Percentiles rank a stretch among this genome's conserved stretches.
Evolutionary conservation across 2,329 filamentous ascomycete species (phyloP).

Genomic region (Arachnomyces sp.): DNA sequence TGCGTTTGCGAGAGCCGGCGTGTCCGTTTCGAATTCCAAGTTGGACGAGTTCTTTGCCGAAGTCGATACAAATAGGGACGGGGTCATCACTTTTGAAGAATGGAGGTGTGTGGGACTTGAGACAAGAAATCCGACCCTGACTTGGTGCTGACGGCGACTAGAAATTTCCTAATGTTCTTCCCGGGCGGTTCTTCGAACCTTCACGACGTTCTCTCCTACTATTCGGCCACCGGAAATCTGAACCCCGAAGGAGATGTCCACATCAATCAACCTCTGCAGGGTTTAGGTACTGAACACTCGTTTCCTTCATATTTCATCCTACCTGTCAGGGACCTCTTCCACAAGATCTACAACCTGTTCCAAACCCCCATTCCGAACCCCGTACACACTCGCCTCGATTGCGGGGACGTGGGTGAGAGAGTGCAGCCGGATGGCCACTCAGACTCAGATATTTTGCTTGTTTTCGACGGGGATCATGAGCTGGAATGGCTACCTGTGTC

Average conservation of each 20-base stretch:
- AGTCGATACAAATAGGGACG: constrained; percentile 84
- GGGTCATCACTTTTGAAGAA: constrained; percentile 81
- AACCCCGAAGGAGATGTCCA: constrained; percentile 91
- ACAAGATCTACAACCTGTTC: constrained; percentile 25
- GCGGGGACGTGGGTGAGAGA: constrained; percentile 24
- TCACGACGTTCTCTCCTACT: constrained; percentile 80
- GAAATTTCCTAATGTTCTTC: constrained; percentile 74
- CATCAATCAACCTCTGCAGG: constrained; percentile 84
- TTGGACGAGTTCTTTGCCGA: constrained; percentile 81
- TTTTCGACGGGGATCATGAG: constrained; percentile 29
- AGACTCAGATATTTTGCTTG: constrained; percentile 20
- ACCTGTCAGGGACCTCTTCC: no score
- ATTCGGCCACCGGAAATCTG: constrained; percentile 78
- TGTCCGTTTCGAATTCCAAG: constrained; percentile 69
- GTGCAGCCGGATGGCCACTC: constrained; percentile 19
- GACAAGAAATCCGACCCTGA: constrained; percentile 7
- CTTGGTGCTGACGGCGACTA: constrained; percentile 28
- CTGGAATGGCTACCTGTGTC: constrained; percentile 36
- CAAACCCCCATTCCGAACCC: constrained; percentile 25
- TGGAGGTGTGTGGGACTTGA: constrained; percentile 67
- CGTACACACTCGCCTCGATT: constrained; percentile 23
- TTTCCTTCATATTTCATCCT: constrained; percentile 28
- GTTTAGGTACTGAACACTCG: constrained; percentile 67
- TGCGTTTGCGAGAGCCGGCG: constrained; percentile 70
- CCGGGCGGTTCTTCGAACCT: constrained; percentile 54